Base-by-base conservation (phyloP, 805 yeast genomes). In the Yamadazyma insecticola region DNA sequence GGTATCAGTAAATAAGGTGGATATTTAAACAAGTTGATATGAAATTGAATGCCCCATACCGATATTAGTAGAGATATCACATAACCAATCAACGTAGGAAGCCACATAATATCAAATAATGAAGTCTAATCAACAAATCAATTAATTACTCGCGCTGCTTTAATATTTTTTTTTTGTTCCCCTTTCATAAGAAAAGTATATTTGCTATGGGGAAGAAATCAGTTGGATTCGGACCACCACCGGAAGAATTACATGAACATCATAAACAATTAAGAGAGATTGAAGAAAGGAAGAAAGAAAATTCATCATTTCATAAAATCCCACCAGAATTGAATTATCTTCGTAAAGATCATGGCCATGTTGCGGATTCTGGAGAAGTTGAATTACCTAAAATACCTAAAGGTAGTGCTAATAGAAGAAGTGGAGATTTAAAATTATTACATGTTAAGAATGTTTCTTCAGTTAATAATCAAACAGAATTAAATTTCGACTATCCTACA, bases 401-500 rank as follows among this genome's bases (percentile, higher is more conserved):
- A n/a, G n/a, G n/a, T n/a, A n/a, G n/a, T n/a, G n/a, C n/a, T n/a
- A n/a, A n/a, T n/a, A n/a, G n/a, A 40, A 35, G 18, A 19, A 29
- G 5, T 40, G 73, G 79, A 33, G 76, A 73, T 39, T 67, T 76
- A 26, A 65, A 63, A 35, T 55, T 63, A 41, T 57, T 73, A 19
- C 76, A 81, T 10, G 65, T 74, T 5, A 68, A 68, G 40, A 71
- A 77, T 55, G 45, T 69, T 53, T 46, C 66, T 38, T 47, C 68
- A 44, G 43, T 72, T 32, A 64, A 66, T 39, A 62, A 61, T 39
- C 54, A 58, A 28, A 63, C 67, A 1, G 63, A 56, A 29, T 63
- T 78, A 44, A 73, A 75, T 21, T 78, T 77, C 49, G 72, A 73
- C 40, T 69, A 72, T 41, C 65, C 63, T 14, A 67, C 66, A 24